phyloP scores from a whole-genome alignment of 768 basidiomycete species.

The Lyophyllum decastes region DNA sequence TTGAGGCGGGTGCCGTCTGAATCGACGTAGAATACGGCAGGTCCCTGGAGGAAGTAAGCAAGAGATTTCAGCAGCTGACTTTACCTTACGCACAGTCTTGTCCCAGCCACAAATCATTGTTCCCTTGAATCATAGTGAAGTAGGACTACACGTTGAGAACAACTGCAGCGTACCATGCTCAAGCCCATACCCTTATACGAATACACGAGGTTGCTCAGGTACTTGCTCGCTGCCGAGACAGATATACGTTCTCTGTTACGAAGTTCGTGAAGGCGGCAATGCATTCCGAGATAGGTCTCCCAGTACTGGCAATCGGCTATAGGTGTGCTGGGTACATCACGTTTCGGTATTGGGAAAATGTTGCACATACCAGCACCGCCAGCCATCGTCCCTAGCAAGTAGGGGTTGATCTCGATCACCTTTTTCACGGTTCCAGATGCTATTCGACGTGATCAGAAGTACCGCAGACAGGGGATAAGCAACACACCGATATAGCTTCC shows the following conservation, averaged over 20 bases:
- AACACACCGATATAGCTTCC: conserved; percentile 92
- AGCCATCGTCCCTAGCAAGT: conserved; percentile 99
- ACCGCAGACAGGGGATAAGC: no score
- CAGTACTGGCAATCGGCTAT: conserved; percentile 95
- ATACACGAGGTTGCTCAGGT: conserved; percentile 95
- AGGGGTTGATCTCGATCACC: conserved; percentile 99
- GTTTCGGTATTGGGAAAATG: conserved; percentile 1
- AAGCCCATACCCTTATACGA: conserved; percentile 99
- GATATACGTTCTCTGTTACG: conserved; percentile 96
- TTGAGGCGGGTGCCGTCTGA: conserved; percentile 95
- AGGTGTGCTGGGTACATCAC: background rate
- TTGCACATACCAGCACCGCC: conserved; percentile 85
- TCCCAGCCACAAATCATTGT: conserved; percentile 99
- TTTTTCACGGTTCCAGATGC: conserved; percentile 98
- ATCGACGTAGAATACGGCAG: conserved; percentile 96
- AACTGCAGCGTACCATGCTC: conserved; percentile 77
- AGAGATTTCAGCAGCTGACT: background rate
- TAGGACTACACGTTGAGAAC: background rate
- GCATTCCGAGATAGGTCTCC: conserved; percentile 99
- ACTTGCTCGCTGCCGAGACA: conserved; percentile 98
- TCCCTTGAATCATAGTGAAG: conserved; percentile 52
- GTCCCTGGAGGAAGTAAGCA: conserved; percentile 55
- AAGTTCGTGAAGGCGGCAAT: conserved; percentile 95
- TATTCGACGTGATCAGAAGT: conserved; percentile 30
- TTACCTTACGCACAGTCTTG: conserved; percentile 71